These are phyloP conservation scores for Glycine soja DNA, from an alignment of 306 rosid genomes.

Conservation along the genomic window DNA sequence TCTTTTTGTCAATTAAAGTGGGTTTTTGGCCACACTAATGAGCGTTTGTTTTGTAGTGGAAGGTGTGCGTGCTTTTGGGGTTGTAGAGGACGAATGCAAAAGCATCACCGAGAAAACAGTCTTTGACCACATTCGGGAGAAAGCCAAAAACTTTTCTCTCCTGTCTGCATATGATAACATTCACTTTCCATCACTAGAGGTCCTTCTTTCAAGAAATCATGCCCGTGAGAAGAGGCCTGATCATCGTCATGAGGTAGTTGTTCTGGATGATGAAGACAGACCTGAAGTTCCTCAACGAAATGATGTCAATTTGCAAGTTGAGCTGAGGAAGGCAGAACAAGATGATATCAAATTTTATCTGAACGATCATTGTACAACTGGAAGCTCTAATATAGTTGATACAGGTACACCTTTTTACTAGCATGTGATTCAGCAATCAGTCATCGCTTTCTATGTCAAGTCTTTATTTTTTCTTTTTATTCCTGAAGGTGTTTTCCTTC, in stretches of 20 bases:
- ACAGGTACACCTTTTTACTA: slow-evolving; percentile 54
- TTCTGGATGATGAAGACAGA: slow-evolving; percentile 58
- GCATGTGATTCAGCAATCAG: slow-evolving; percentile 26
- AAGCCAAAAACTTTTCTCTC: slow-evolving; percentile 72
- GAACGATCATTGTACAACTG: slow-evolving; percentile 41
- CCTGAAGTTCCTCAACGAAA: slow-evolving; percentile 45
- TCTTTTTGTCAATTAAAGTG: background rate
- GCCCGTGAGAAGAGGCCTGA: slow-evolving; percentile 61
- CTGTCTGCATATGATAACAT: slow-evolving; percentile 57
- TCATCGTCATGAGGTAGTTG: slow-evolving; percentile 58
- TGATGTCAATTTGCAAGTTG: slow-evolving; percentile 51
- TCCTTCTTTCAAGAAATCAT: slow-evolving; percentile 59
- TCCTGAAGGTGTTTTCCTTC: slow-evolving; percentile 51
- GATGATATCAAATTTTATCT: slow-evolving; percentile 25
- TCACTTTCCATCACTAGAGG: slow-evolving; percentile 59
- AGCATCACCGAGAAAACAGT: slow-evolving; percentile 71
- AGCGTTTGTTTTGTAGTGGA: slow-evolving; percentile 34
- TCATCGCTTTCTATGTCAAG: slow-evolving; percentile 24
- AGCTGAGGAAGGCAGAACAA: slow-evolving; percentile 48
- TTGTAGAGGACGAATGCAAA: slow-evolving; percentile 64
- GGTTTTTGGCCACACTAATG: background rate
- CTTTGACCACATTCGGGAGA: slow-evolving; percentile 92
- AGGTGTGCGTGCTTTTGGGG: slow-evolving; percentile 58
- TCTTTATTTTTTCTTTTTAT: slow-evolving; percentile 35
- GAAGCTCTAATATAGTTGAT: slow-evolving; percentile 55